Base-by-base conservation (phyloP, 345 rosid species). In the Litchi chinensis region DNA sequence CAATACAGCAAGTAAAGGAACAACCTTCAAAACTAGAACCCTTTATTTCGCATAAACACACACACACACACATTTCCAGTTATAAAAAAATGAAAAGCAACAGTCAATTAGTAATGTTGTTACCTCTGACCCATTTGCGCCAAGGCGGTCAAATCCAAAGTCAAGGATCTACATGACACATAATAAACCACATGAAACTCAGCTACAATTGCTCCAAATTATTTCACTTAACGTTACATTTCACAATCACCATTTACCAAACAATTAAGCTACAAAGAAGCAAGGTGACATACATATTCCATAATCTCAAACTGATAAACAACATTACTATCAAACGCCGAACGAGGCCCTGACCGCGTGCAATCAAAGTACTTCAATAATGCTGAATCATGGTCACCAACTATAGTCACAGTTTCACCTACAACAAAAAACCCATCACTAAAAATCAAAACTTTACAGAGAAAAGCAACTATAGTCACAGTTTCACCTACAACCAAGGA, bases 401-500 rank as follows among this genome's bases (percentile, higher is more conserved):
- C 97, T 70, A 96, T 86, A 56, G 94, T 91, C 70, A 92, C 91
- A 66, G 98, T 94, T 86, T 96, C 98, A 26, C 98, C 99, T 91
- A 82, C 76, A 84, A 26, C 41, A 71, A 59, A 41, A 70, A 10
- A 44, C 50, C 50, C 50, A 44, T 6, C 28, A 44, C 50, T 6
- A 78, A 82, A 73, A 7, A 68, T 62, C 4, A 40, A 7, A n/a
- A 79, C 50, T 10, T 10, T 44, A 26, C 28, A 26, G 28, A 26
- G 28, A 26, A 26, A 26, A 67, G 97, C 99, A 69, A 96, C 97
- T 70, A 96, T 86, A 60, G 95, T 91, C 70, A 92, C 91, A 66
- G 98, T 94, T 86, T 96, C 98, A 26, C 98, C 99, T 91, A 82
- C 76, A 84, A n/a, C n/a, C n/a, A n/a, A n/a, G n/a, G n/a, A n/a